Percentiles rank a stretch among this genome's conserved stretches.
phyloP scores from a whole-genome alignment of 2,329 filamentous ascomycete species.

The Colletotrichum filicis region DNA sequence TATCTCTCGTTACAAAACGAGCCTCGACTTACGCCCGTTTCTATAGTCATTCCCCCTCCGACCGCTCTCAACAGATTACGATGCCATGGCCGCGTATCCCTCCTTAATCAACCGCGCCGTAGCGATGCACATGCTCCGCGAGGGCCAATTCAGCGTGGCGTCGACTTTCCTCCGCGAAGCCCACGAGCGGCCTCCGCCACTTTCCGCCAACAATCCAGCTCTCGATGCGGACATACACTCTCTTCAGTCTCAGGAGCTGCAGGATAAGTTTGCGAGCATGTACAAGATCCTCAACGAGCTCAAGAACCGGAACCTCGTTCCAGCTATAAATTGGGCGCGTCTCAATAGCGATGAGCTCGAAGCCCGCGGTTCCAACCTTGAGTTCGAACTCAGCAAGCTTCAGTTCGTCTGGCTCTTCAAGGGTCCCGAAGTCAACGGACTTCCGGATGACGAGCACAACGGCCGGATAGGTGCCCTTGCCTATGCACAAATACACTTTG shows the following conservation, averaged over 20 bases:
- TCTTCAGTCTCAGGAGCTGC: conserved; percentile 74
- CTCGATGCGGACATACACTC: conserved; percentile 60
- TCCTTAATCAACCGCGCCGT: conserved; percentile 91
- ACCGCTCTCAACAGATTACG: conserved; percentile 80
- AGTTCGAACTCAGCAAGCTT: conserved; percentile 92
- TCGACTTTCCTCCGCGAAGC: conserved; percentile 85
- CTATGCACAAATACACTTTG: conserved; percentile 82
- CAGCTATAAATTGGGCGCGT: conserved; percentile 89
- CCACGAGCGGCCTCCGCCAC: conserved; percentile 47
- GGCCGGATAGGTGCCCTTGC: conserved; percentile 74
- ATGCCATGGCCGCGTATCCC: conserved; percentile 80
- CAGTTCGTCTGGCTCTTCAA: conserved; percentile 92
- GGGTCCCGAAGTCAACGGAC: conserved; percentile 64
- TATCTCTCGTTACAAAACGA: background rate
- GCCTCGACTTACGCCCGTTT: conserved; percentile 37
- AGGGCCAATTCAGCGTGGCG: conserved; percentile 92
- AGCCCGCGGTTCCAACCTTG: conserved; percentile 86
- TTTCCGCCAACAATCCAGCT: conserved; percentile 32
- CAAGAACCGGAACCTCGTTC: conserved; percentile 77
- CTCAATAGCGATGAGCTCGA: conserved; percentile 78
- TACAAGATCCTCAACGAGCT: conserved; percentile 87
- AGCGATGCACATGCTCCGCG: conserved; percentile 90
- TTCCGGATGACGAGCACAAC: conserved; percentile 61
- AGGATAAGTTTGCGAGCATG: conserved; percentile 87
- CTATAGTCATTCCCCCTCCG: conserved; percentile 55